Evolutionary conservation across 2,329 filamentous ascomycete genomes (phyloP).

Genomic region (Botrytis elliptica): DNA sequence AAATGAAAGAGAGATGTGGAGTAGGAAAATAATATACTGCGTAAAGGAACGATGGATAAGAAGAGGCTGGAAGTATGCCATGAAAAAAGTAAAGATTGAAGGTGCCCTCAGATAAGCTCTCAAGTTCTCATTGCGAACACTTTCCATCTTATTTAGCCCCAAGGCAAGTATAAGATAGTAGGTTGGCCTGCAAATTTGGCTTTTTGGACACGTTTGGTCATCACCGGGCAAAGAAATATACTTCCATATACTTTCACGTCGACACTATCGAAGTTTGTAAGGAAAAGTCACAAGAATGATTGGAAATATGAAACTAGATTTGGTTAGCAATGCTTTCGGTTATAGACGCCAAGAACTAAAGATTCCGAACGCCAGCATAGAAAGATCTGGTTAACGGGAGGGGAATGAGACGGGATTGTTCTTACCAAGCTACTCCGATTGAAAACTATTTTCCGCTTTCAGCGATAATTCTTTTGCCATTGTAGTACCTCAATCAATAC

Average conservation of each 20-base stretch:
- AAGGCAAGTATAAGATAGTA: slow-evolving; percentile 29
- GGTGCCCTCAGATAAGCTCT: slow-evolving; percentile 43
- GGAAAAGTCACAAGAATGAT: slow-evolving; percentile 18
- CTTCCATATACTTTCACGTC: slow-evolving; percentile 24
- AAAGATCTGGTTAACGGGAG: neutral
- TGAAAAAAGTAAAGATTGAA: slow-evolving; percentile 16
- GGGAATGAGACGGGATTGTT: neutral
- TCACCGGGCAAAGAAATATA: slow-evolving; percentile 37
- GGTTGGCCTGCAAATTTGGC: slow-evolving; percentile 43
- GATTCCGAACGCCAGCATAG: neutral
- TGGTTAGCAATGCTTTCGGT: slow-evolving; percentile 21
- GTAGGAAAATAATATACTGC: neutral
- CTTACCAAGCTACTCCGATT: slow-evolving; percentile 40
- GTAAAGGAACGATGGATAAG: neutral
- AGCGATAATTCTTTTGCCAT: slow-evolving; percentile 25
- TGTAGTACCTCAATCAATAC: slow-evolving; percentile 7
- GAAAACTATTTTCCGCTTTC: slow-evolving; percentile 41
- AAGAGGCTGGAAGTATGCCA: neutral
- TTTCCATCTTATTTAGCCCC: slow-evolving; percentile 29
- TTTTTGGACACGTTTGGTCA: slow-evolving; percentile 42
- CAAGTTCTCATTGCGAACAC: slow-evolving; percentile 43
- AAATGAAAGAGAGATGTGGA: neutral
- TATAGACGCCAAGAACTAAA: neutral
- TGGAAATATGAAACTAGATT: slow-evolving; percentile 23
- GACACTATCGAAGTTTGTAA: slow-evolving; percentile 21